Percentiles rank a stretch among this genome's conserved stretches.
These are phyloP conservation scores for Lasiodiplodia sp. DNA, from an alignment of 2,329 filamentous ascomycete species.

Conservation along the genomic window DNA sequence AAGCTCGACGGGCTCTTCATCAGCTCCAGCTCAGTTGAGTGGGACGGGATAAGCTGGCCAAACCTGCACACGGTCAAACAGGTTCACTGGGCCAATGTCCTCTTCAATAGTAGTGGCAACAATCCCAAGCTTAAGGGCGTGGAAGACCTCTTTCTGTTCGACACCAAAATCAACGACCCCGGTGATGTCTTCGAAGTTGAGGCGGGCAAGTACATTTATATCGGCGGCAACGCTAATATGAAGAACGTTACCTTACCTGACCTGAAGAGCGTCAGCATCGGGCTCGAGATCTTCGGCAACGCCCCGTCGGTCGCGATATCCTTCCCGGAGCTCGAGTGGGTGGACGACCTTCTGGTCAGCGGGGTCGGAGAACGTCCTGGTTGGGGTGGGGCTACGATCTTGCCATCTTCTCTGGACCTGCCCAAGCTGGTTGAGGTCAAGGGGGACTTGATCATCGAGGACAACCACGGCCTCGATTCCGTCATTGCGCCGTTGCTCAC, in stretches of 20 bases:
- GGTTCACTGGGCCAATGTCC: background rate
- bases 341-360: background rate
- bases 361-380: background rate
- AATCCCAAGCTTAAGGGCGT: constrained; percentile 12
- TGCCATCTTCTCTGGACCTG: background rate
- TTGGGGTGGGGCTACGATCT: background rate
- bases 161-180: background rate
- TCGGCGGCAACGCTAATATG: background rate
- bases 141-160: background rate
- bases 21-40: background rate
- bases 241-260: background rate
- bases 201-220: background rate
- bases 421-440: background rate
- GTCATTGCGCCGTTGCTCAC: background rate
- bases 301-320: background rate
- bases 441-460: background rate
- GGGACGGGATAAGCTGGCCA: background rate
- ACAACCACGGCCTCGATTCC: background rate
- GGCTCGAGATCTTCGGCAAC: constrained; percentile 4
- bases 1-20: constrained; percentile 1
- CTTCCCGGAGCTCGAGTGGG: constrained; percentile 6
- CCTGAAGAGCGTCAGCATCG: background rate
- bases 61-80: background rate
- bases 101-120: background rate
- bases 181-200: constrained; percentile 2